Base-by-base conservation (phyloP, 2,329 filamentous ascomycete species). In the Tolypocladium paradoxum region DNA sequence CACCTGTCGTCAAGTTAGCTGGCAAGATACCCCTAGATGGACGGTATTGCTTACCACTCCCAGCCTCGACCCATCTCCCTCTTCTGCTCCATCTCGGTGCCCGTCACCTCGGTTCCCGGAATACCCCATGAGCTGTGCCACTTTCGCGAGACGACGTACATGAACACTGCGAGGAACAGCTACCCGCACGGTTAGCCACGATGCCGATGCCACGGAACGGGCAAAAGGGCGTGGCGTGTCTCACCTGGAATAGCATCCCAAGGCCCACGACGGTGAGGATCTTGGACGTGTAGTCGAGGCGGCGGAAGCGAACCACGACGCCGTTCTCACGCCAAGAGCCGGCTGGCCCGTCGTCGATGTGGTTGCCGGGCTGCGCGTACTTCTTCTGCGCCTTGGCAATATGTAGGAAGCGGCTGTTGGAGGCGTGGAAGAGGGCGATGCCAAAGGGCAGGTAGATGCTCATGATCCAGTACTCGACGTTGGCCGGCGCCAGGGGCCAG, bases 381-480 rank as follows among this genome's bases (percentile, higher is more conserved):
- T 59, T 58, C 53, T 63, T 64, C 62, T 84, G 81, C 18, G 73
- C 67, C 57, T 73, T 74, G 51, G 80, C 79, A 49, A 83, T 68
- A 54, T 82, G 69, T 22, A 83, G 73, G 53, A 85, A 79, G 50
- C 79, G 77, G 56, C 70, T 75, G 63, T 84, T 83, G 54, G 79
- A 79, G 31, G 79, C 82, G 58, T 85, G 82, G 61, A 85, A 85
- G 2, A 86, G 69, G 18, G 81, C 82, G 50, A 86, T 80, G 34
- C 83, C 82, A 48, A 81, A 75, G 6, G 83, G 83, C 7, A 86
- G 68, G 62, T 79, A 82, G 46, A 80, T 75, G 49, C 78, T 76
- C 83, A 86, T 86, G 62, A 83, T 73, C 77, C 81, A 86, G 62
- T 76, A 86, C 62, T 84, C 77, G 11, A 73, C 70, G 12, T 75